Conservation (phyloP, 2,329 filamentous ascomycete species). For the Aspergillus candidus region DNA sequence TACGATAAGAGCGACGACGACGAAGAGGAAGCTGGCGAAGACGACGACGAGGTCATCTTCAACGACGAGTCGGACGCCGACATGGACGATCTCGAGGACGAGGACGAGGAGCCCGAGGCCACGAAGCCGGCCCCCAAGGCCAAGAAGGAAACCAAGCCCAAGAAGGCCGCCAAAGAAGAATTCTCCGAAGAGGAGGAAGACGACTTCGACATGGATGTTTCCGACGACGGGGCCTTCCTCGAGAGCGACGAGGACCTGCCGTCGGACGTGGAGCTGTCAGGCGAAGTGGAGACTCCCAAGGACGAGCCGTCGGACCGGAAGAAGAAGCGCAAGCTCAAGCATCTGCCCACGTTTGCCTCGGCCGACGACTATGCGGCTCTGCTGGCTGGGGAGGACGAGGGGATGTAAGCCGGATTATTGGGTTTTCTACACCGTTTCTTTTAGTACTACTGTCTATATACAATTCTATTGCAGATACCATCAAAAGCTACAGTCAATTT, state of each 20-base stretch:
- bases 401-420: conserved; percentile 23
- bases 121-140: conserved; percentile 14
- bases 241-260: conserved; percentile 52
- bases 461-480: conserved; percentile 15
- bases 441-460: conserved; percentile 10
- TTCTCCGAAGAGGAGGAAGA: conserved; percentile 42
- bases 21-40: conserved; percentile 39
- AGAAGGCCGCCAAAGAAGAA: conserved; percentile 35
- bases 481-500: too few species aligned
- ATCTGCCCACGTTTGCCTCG: conserved; percentile 85
- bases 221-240: conserved; percentile 42
- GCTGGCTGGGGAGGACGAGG: conserved; percentile 63
- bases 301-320: conserved; percentile 42
- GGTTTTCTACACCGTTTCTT: conserved; percentile 1
- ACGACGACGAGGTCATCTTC: conserved; percentile 43
- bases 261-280: conserved; percentile 42
- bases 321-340: conserved; percentile 79
- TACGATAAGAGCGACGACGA: conserved; percentile 39
- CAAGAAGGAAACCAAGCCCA: conserved; percentile 20
- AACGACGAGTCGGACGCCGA: conserved; percentile 44
- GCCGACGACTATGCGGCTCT: conserved; percentile 89
- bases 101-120: conserved; percentile 41
- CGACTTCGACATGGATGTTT: conserved; percentile 46
- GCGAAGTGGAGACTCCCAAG: conserved; percentile 38
- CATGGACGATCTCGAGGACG: conserved; percentile 43